Evolutionary conservation across 768 basidiomycete genomes (phyloP).

Genomic region (Termitomyces sp.): DNA sequence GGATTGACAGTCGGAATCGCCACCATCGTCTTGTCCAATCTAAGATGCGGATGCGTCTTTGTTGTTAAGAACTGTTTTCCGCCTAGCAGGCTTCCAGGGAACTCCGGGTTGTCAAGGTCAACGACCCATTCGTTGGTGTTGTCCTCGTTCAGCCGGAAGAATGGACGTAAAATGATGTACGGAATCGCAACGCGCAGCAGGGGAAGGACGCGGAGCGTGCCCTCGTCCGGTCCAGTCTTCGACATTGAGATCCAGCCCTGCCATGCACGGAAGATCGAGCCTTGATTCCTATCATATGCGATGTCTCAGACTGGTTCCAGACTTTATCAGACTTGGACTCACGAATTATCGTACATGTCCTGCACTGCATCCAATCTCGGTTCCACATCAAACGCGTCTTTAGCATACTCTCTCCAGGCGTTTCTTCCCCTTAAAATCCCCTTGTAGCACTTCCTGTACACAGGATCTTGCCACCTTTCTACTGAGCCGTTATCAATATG

Average conservation of each 20-base stretch:
- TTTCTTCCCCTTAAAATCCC: conserved; percentile 39
- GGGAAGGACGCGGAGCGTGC: conserved; percentile 61
- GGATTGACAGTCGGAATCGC: conserved; percentile 54
- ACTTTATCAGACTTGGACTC: conserved; percentile 19
- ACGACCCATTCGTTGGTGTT: conserved; percentile 44
- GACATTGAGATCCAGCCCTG: conserved; percentile 24
- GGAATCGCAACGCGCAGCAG: conserved; percentile 49
- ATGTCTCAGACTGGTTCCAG: too few relatives aligned
- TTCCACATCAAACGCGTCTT: conserved; percentile 44
- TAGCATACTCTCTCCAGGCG: conserved; percentile 35
- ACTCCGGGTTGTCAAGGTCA: conserved; percentile 44
- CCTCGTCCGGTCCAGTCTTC: conserved; percentile 50
- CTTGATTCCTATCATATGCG: too few relatives aligned
- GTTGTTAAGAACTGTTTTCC: conserved; percentile 52
- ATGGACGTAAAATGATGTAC: conserved; percentile 61
- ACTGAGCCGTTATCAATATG: conserved; percentile 50
- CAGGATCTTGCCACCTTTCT: conserved; percentile 52
- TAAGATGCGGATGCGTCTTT: conserved; percentile 58
- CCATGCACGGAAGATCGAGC: too few relatives aligned
- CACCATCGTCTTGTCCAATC: conserved; percentile 50
- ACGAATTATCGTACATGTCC: conserved; percentile 61
- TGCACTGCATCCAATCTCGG: conserved; percentile 46
- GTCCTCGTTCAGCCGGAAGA: conserved; percentile 44
- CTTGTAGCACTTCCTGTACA: conserved; percentile 33
- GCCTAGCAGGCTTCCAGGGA: conserved; percentile 51